Evolutionary conservation across 805 yeast species (phyloP), one percentile per base, ranked within the genome.

Genomic region (Wilhelminamyces savonicus): DNA sequence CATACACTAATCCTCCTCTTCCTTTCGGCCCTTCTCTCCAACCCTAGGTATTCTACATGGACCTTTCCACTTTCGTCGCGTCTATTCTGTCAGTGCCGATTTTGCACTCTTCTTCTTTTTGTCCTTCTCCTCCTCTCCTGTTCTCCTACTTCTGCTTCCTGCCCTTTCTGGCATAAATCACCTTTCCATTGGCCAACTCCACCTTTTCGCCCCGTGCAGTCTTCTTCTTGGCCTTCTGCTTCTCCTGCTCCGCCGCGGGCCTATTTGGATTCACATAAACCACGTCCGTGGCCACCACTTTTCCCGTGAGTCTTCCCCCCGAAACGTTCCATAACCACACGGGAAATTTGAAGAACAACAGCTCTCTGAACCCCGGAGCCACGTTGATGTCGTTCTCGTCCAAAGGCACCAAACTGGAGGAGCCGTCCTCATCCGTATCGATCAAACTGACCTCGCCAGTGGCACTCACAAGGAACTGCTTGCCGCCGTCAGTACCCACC

Each of bases 181-280:
- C 72, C 46, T 76, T 76, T 1, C 84, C 84, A 44, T 77, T 78
- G 7, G 81, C 80, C 35, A 78, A 56, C 28, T 63, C 73, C 26
- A 59, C 50, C 39, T 64, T 71, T 33, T 66, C 66, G 7, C 72
- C 74, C 29, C 50, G 54, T 15, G 46, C 57, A 13, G 42, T 46
- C 29, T 56, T 52, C 45, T 58, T 59, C 35, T 50, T 58, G 27
- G 43, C 47, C 37, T 55, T 56, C 24, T 43, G 32, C 20, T 43
- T 38, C 15, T 39, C 38, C 13, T 30, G 30, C 20, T 36, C 37
- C 14, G 36, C 34, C n/a, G n/a, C n/a, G n/a, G n/a, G n/a, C n/a
- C n/a, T n/a, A n/a, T n/a, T n/a, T n/a, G 39, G 31, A 15, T 39
- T 43, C 12, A 34, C 32, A 25, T 37, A 46, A 4, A 21, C 30